phyloP scores from a whole-genome alignment of 352 stramenopile species.

The Pythium scleroteichum region DNA sequence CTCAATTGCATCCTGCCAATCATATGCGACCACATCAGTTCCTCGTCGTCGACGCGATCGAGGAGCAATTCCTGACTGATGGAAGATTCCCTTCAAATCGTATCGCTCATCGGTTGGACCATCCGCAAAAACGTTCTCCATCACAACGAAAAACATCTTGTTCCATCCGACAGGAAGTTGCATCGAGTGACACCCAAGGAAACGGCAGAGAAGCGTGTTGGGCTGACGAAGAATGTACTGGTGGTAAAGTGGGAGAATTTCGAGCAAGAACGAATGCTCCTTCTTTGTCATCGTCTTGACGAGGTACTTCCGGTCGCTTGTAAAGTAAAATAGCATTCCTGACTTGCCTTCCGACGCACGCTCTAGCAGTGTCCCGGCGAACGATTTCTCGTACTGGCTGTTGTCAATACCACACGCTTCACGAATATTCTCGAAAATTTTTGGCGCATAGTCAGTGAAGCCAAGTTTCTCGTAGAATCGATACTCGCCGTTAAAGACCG shows the following conservation, averaged over 20 bases:
- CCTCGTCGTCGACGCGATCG: constrained; percentile 11
- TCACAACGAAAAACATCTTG: constrained; percentile 90
- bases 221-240: constrained; percentile 86
- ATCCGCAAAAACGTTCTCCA: constrained; percentile 87
- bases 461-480: constrained; percentile 87
- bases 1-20: constrained; percentile 8
- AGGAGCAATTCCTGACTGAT: constrained; percentile 39
- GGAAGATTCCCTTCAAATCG: constrained; percentile 84
- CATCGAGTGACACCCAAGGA: constrained; percentile 87
- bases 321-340: constrained; percentile 89
- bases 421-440: constrained; percentile 85
- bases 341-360: constrained; percentile 84
- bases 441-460: constrained; percentile 85
- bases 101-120: constrained; percentile 78
- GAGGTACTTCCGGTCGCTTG: constrained; percentile 80
- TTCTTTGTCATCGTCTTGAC: constrained; percentile 91
- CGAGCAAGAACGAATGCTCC: constrained; percentile 82
- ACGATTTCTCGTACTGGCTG: constrained; percentile 80
- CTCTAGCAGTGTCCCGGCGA: constrained; percentile 81
- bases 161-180: constrained; percentile 89
- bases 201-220: constrained; percentile 77
- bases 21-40: constrained; percentile 20
- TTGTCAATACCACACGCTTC: constrained; percentile 78
- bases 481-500: constrained; percentile 81
- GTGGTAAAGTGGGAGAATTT: constrained; percentile 81